Conservation (phyloP, 371 early-diverging fungal species). For the Mucor mucedo region DNA sequence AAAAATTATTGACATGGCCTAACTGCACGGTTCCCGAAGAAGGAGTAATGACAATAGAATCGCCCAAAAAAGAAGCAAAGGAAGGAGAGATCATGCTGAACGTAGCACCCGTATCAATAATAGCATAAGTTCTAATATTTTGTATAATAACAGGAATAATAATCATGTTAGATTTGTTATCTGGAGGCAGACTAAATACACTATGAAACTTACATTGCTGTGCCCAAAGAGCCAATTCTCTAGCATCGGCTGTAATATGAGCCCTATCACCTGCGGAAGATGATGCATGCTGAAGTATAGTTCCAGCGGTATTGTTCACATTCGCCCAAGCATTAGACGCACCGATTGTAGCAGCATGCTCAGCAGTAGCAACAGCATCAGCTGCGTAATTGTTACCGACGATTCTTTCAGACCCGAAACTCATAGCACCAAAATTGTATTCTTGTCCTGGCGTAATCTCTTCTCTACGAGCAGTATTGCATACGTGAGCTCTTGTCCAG, state of each 20-base stretch:
- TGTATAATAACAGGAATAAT: constrained; percentile 11
- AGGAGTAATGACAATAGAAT: not conserved
- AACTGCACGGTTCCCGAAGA: constrained; percentile 2
- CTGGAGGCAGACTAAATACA: not conserved
- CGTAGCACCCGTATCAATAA: constrained; percentile 12
- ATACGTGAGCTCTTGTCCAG: not conserved
- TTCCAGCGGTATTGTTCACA: too few species aligned
- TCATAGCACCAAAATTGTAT: not conserved
- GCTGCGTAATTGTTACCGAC: too few species aligned
- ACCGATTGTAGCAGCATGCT: too few species aligned
- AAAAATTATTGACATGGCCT: not conserved
- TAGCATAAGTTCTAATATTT: constrained; percentile 7
- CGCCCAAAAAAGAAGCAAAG: not conserved
- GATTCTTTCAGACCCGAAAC: too few species aligned
- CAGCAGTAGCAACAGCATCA: too few species aligned
- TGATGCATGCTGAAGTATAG: not conserved
- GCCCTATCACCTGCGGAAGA: constrained; percentile 8
- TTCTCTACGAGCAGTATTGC: constrained; percentile 1
- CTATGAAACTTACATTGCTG: constrained; percentile 15
- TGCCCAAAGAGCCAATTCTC: not conserved
- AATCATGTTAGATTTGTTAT: not conserved
- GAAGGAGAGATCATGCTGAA: constrained; percentile 4
- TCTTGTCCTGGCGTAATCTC: too few species aligned
- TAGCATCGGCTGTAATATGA: not conserved
- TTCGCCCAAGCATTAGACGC: too few species aligned